phyloP scores from a whole-genome alignment of 2,329 filamentous ascomycete genomes.

The Plectosphaerella plurivora region DNA sequence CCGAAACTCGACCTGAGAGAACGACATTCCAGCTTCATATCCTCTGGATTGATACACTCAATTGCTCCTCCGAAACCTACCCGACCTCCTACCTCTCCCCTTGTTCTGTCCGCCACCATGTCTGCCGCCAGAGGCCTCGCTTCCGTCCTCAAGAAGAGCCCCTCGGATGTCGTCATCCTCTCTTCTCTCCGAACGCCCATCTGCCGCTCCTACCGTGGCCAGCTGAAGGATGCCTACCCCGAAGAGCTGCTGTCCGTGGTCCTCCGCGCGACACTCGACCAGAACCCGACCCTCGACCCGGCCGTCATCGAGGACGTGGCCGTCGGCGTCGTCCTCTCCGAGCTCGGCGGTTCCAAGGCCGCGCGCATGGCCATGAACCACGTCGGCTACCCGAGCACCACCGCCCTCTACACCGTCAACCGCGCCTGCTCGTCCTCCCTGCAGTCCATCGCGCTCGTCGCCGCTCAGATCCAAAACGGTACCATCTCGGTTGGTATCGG shows the following conservation, averaged over 20 bases:
- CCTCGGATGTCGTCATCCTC: constrained; percentile 81
- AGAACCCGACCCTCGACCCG: constrained; percentile 69
- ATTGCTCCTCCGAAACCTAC: neutral
- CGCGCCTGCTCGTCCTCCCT: constrained; percentile 78
- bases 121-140: constrained; percentile 62
- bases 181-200: constrained; percentile 87
- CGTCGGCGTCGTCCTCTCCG: constrained; percentile 84
- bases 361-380: constrained; percentile 88
- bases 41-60: neutral
- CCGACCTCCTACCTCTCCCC: neutral
- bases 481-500: constrained; percentile 72
- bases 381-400: constrained; percentile 68
- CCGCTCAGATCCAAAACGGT: constrained; percentile 70
- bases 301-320: constrained; percentile 72
- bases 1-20: neutral
- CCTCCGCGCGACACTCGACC: constrained; percentile 62
- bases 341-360: constrained; percentile 86
- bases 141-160: constrained; percentile 72
- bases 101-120: constrained; percentile 26
- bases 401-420: constrained; percentile 82
- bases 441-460: constrained; percentile 70
- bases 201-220: constrained; percentile 77
- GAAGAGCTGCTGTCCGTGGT: constrained; percentile 77
- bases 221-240: constrained; percentile 82
- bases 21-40: neutral